A percentile compares a stretch with the other conserved stretches of the same genome.
phyloP scores from a whole-genome alignment of 495 filamentous ascomycete genomes.

The Venustampulla echinocandica region DNA sequence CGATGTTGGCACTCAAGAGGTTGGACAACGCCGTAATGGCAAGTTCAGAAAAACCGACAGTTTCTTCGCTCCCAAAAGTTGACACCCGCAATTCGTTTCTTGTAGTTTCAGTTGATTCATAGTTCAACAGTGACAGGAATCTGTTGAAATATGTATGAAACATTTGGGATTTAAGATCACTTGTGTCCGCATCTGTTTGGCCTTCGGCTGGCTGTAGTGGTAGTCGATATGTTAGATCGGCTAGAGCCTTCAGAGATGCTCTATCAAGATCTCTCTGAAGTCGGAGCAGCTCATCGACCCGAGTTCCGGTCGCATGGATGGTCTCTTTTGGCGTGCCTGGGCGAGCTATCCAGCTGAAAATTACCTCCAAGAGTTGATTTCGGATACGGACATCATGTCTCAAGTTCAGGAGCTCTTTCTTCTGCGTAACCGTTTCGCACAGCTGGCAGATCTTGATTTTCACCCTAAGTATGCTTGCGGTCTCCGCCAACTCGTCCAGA shows the following conservation, averaged over 20 bases:
- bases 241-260: conserved; percentile 50
- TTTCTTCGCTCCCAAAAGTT: conserved; percentile 18
- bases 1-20: conserved; percentile 57
- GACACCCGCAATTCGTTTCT: conserved; percentile 32
- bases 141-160: conserved; percentile 59
- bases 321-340: conserved; percentile 36
- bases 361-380: conserved; percentile 54
- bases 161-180: conserved; percentile 55
- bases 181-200: conserved; percentile 50
- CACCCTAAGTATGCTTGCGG: conserved; percentile 44
- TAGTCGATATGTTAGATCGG: conserved; percentile 53
- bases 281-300: conserved; percentile 42
- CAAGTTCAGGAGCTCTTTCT: conserved; percentile 57
- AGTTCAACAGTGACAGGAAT: conserved; percentile 52
- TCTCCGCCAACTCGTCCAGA: conserved; percentile 36
- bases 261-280: conserved; percentile 54
- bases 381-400: conserved; percentile 56
- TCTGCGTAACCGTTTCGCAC: conserved; percentile 52
- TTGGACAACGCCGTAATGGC: conserved; percentile 58
- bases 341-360: conserved; percentile 55
- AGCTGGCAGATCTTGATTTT: conserved; percentile 60
- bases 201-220: conserved; percentile 55
- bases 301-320: conserved; percentile 17
- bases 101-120: conserved; percentile 38
- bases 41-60: conserved; percentile 41